Evolutionary conservation across 2,329 filamentous ascomycete genomes (phyloP), one percentile per base, ranked within the genome.

Genomic region (Pseudogymnoascus verrucosus): DNA sequence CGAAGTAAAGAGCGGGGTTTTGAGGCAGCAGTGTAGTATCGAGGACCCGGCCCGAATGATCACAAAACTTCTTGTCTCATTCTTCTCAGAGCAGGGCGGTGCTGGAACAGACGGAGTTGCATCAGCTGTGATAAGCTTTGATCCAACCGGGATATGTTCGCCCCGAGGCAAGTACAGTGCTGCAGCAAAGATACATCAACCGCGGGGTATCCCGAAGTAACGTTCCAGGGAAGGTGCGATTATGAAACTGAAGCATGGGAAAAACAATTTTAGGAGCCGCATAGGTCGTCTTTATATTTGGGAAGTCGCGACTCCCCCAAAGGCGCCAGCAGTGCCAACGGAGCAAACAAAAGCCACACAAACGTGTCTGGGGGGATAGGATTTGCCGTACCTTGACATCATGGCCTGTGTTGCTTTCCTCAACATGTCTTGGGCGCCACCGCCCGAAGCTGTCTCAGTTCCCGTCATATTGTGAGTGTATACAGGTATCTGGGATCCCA

Each of bases 371-470:
- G 47, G 47, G 7, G 47, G 8, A 19, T 26, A 34, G 14, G 26
- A 4, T 34, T 34, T 11, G n/a, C 65, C 72, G 68, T 72, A 74
- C 72, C 71, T 74, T 68, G 68, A 67, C 70, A 74, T 73, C 70
- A 74, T 71, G 61, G 70, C 66, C 65, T 74, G 72, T 65, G 72
- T 74, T 64, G 72, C 72, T 68, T 72, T 71, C 68, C 70, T 73
- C 36, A 74, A 68, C 66, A 74, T 68, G 68, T 74, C 72, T 62
- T 61, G 59, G 23, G 59, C 59, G 59, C 59, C 59, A 40, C 59
- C 59, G 59, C 37, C 19, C 37, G 59, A 61, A 40, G 59, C n/a
- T 61, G 34, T 28, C 37, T 61, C 59, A 37, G 59, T 40, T 39
- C 59, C 59, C 19, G 59, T 61, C 59, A 61, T 61, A 4, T 57